phyloP scores from a whole-genome alignment of 2,329 filamentous ascomycete species.

The Alternaria conjuncta region DNA sequence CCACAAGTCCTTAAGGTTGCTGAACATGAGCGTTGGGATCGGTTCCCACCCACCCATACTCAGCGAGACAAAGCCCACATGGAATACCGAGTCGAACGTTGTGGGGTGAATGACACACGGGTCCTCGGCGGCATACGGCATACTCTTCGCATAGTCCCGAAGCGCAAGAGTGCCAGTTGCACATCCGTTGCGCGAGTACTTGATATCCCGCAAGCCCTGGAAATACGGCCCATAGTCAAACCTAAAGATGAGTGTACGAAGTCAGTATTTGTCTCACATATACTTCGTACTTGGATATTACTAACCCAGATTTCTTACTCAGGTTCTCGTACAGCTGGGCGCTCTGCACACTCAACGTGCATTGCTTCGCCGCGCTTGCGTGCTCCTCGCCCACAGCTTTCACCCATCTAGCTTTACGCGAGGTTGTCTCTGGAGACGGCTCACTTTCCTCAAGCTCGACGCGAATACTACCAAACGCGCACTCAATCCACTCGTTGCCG shows the following conservation, averaged over 20 bases:
- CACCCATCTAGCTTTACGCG: slow-evolving; percentile 4
- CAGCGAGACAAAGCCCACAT: slow-evolving; percentile 7
- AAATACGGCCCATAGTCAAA: slow-evolving; percentile 20
- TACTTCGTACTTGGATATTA: no score
- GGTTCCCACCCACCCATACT: slow-evolving; percentile 11
- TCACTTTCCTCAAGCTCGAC: slow-evolving; percentile 9
- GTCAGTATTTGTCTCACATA: no score
- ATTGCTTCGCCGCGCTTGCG: background rate
- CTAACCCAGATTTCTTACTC: background rate
- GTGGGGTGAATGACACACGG: slow-evolving; percentile 8
- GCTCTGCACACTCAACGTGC: slow-evolving; percentile 9
- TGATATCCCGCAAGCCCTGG: slow-evolving; percentile 13
- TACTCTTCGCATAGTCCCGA: slow-evolving; percentile 2
- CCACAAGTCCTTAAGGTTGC: slow-evolving; percentile 7
- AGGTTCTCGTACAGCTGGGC: slow-evolving; percentile 14
- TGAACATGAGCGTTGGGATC: slow-evolving; percentile 6
- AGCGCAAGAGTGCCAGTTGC: slow-evolving; percentile 7
- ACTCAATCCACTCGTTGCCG: slow-evolving; percentile 10
- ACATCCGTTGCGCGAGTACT: slow-evolving; percentile 7
- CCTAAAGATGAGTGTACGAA: no score
- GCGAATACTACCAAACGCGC: slow-evolving; percentile 10
- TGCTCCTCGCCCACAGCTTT: slow-evolving; percentile 5
- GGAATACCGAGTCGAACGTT: slow-evolving; percentile 7
- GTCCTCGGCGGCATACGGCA: slow-evolving; percentile 6
- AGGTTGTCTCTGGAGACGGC: background rate